phyloP scores from a whole-genome alignment of 2,329 filamentous ascomycete species.

The Verticillium nubilum region DNA sequence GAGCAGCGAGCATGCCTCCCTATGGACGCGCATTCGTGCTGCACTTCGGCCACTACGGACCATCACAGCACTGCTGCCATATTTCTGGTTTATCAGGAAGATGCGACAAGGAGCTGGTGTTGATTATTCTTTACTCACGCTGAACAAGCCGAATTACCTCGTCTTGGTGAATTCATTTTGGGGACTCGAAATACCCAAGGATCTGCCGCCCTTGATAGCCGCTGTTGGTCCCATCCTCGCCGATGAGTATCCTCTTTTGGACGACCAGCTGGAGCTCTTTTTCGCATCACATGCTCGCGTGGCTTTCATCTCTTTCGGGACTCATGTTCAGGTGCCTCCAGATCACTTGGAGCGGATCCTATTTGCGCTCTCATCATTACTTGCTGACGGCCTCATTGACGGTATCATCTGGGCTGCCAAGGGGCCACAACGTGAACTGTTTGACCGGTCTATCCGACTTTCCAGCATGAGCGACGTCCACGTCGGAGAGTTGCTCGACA shows the following conservation, averaged over 20 bases:
- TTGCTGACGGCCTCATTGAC: slow-evolving; percentile 21
- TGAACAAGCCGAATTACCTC: slow-evolving; percentile 33
- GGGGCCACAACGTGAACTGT: slow-evolving; percentile 14
- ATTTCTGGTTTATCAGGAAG: slow-evolving; percentile 17
- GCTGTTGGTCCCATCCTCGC: slow-evolving; percentile 33
- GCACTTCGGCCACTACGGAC: slow-evolving; percentile 24
- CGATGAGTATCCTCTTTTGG: slow-evolving; percentile 25
- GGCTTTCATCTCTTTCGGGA: slow-evolving; percentile 35
- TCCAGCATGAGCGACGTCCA: slow-evolving; percentile 1
- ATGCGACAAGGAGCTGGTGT: slow-evolving; percentile 30
- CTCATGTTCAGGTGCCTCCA: slow-evolving; percentile 28
- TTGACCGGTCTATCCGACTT: slow-evolving; percentile 11
- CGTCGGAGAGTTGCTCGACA: slow-evolving; percentile 20
- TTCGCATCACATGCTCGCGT: slow-evolving; percentile 22
- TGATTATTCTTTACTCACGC: slow-evolving; percentile 18
- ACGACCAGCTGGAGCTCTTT: slow-evolving; percentile 20
- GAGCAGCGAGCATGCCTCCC: slow-evolving; percentile 30
- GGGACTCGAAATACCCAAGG: slow-evolving; percentile 33
- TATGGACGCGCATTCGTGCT: slow-evolving; percentile 29
- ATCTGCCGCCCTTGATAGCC: slow-evolving; percentile 31
- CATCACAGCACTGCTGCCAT: slow-evolving; percentile 6
- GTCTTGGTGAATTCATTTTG: slow-evolving; percentile 38
- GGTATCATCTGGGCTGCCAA: slow-evolving; percentile 32
- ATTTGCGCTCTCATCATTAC: not conserved
- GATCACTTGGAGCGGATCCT: slow-evolving; percentile 25